phyloP scores from a whole-genome alignment of 169 alveolate genomes.

The Toxoplasma gondii region DNA sequence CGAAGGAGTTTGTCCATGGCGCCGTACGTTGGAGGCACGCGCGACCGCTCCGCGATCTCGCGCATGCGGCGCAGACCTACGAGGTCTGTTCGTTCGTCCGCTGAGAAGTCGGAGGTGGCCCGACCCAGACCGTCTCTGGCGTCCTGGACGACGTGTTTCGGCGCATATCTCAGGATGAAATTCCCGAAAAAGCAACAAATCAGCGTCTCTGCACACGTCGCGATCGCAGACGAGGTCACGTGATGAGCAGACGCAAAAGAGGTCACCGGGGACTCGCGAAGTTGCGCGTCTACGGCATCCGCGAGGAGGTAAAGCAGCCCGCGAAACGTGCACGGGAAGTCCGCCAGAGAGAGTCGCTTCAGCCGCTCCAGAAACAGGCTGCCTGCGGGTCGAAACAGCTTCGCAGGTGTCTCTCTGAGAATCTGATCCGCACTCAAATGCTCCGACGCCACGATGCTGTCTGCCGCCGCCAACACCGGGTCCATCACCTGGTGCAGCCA shows the following conservation, averaged over 20 bases:
- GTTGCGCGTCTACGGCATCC: not conserved
- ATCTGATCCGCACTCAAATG: not conserved
- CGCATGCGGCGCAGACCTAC: not conserved
- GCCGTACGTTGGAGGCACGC: not conserved
- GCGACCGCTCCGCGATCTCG: not conserved
- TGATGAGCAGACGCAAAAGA: not conserved
- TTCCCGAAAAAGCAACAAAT: not conserved
- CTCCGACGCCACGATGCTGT: not conserved
- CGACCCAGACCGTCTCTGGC: not conserved
- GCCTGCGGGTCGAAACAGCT: not conserved
- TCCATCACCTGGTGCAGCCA: slow-evolving; percentile 44
- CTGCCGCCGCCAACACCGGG: slow-evolving; percentile 32
- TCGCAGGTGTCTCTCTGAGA: not conserved
- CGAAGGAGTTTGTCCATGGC: not conserved
- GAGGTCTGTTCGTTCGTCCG: not conserved
- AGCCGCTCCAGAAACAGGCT: not conserved
- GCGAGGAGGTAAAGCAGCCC: slow-evolving; percentile 30
- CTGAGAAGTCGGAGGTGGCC: not conserved
- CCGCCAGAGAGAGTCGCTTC: not conserved
- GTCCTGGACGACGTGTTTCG: not conserved
- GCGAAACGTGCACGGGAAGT: slow-evolving; percentile 6
- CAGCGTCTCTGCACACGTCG: not conserved
- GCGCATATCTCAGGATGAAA: not conserved
- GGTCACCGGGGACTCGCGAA: not conserved
- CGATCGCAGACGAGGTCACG: not conserved